Conservation (phyloP, 78 protist species). For the Planoprotostelium fungivorum region DNA sequence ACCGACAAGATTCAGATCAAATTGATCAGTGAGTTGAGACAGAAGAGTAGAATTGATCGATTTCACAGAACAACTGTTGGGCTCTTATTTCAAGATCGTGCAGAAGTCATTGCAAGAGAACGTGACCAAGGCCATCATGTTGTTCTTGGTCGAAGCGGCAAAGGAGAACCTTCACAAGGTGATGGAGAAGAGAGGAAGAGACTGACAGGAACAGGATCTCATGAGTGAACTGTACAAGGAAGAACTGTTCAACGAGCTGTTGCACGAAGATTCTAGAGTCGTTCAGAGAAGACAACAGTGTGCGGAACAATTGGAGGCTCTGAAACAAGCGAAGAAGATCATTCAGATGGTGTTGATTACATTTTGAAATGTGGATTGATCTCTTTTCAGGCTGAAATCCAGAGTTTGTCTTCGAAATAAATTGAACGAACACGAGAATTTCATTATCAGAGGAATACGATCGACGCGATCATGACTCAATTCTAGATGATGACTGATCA, state of each 20-base stretch:
- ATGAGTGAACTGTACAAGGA: conserved; percentile 64
- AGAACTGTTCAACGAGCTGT: conserved; percentile 59
- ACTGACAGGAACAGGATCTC: conserved; percentile 82
- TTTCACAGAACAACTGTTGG: conserved; percentile 32
- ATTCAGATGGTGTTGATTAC: neutral
- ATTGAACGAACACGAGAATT: no score
- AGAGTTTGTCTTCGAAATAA: neutral
- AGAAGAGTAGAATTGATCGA: neutral
- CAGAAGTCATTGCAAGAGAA: conserved; percentile 76
- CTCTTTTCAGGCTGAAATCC: neutral
- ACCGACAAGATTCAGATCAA: neutral
- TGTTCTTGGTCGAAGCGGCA: conserved; percentile 81
- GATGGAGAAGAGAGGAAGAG: conserved; percentile 21
- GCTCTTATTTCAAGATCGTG: conserved; percentile 78
- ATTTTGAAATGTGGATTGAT: neutral
- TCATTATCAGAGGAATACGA: no score
- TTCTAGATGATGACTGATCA: no score
- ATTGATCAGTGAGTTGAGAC: conserved; percentile 17
- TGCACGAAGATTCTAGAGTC: conserved; percentile 46
- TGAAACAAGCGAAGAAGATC: conserved; percentile 51
- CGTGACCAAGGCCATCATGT: conserved; percentile 93
- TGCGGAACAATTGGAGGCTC: conserved; percentile 39
- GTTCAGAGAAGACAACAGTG: conserved; percentile 49
- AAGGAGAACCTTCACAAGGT: conserved; percentile 68
- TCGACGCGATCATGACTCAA: no score